These are phyloP conservation scores for Neolentinus lepideus DNA, from an alignment of 1,284 basidiomycete genomes.

Conservation along the genomic window DNA sequence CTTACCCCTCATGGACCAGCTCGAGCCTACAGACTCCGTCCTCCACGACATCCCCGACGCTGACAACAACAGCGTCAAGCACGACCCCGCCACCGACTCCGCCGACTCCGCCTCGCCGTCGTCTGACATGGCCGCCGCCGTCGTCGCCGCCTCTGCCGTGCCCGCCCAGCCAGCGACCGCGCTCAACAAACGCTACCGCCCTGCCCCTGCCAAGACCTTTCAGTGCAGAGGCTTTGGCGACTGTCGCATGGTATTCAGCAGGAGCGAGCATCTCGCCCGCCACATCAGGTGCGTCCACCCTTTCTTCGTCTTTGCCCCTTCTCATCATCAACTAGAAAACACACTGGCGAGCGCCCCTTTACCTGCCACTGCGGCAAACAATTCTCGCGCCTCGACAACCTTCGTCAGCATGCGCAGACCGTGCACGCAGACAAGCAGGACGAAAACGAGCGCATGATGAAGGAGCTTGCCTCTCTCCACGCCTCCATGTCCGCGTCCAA, in stretches of 20 bases:
- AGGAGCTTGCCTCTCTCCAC: slow-evolving; percentile 81
- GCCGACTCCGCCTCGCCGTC: neutral
- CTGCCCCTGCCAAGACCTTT: slow-evolving; percentile 85
- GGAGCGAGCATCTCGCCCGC: slow-evolving; percentile 91
- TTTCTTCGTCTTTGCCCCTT: slow-evolving; percentile 11
- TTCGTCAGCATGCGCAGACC: slow-evolving; percentile 93
- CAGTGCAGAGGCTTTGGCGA: slow-evolving; percentile 93
- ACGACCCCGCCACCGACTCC: neutral
- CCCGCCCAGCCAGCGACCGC: neutral
- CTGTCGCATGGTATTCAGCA: slow-evolving; percentile 93
- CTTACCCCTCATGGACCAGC: neutral
- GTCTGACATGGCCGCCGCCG: slow-evolving; percentile 1
- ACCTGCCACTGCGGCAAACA: slow-evolving; percentile 93
- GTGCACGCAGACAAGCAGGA: slow-evolving; percentile 89
- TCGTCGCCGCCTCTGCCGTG: neutral
- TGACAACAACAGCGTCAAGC: neutral
- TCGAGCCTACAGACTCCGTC: neutral
- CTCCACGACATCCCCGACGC: neutral
- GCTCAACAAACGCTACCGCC: slow-evolving; percentile 60
- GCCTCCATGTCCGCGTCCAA: slow-evolving; percentile 74
- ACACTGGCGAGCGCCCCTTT: slow-evolving; percentile 95
- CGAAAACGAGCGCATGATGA: slow-evolving; percentile 89
- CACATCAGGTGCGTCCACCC: slow-evolving; percentile 73
- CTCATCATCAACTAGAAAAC: slow-evolving; percentile 60
- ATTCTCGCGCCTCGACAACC: slow-evolving; percentile 94